These are phyloP conservation scores for Rhodamnia argentea DNA, from an alignment of 345 rosid species.

Conservation along the genomic window DNA sequence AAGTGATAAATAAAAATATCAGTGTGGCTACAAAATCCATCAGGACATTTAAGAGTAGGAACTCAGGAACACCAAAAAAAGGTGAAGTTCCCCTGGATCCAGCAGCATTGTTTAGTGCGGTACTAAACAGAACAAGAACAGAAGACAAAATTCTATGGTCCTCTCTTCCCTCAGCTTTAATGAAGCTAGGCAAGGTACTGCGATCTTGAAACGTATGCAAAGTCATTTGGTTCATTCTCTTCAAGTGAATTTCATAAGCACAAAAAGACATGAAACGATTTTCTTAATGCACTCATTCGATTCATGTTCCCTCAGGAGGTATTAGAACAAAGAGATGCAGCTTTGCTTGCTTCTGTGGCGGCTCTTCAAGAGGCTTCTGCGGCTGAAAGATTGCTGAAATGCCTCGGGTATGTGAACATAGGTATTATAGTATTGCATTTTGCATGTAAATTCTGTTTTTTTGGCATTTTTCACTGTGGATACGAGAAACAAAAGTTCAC, in stretches of 20 bases:
- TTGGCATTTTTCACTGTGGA: neutral
- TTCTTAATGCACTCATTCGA: neutral
- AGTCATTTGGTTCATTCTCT: neutral
- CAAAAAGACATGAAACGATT: neutral
- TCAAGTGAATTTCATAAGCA: neutral
- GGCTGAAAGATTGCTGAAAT: slow-evolving; percentile 52
- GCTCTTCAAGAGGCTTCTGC: slow-evolving; percentile 65
- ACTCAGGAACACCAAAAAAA: slow-evolving; percentile 9
- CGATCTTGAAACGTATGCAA: neutral
- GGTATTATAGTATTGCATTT: neutral
- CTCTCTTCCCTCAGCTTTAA: slow-evolving; percentile 39
- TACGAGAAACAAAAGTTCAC: neutral
- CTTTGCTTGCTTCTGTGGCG: slow-evolving; percentile 41
- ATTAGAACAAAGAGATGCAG: slow-evolving; percentile 39
- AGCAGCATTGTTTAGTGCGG: neutral
- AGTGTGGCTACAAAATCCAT: slow-evolving; percentile 14
- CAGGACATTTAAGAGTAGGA: slow-evolving; percentile 11
- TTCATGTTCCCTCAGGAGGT: slow-evolving; percentile 28
- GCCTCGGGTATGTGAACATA: slow-evolving; percentile 32
- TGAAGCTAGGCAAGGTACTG: slow-evolving; percentile 52
- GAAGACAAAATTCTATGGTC: slow-evolving; percentile 39
- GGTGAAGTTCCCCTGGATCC: slow-evolving; percentile 10
- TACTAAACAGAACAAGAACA: slow-evolving; percentile 6
- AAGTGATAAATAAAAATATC: slow-evolving; percentile 15
- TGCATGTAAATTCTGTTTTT: neutral